Percentiles rank a stretch among this genome's conserved stretches.
These are phyloP conservation scores for Salix caprea DNA, from an alignment of 345 rosid species.

Conservation along the genomic window DNA sequence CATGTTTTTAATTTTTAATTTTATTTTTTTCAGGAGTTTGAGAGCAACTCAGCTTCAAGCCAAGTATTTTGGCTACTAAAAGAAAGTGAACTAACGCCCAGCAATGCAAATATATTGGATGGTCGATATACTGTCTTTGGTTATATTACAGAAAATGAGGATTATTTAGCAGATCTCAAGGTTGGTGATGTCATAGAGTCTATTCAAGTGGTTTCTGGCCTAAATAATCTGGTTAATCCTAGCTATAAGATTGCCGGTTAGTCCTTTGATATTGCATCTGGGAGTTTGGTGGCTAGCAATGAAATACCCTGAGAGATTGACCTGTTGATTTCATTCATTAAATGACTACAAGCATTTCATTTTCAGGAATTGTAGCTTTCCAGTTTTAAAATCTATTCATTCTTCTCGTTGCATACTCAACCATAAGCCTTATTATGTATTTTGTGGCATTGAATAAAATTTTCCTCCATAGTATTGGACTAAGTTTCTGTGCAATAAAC, in stretches of 20 bases:
- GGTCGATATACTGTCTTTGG: conserved; percentile 97
- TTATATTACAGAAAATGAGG: conserved; percentile 82
- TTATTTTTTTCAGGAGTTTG: conserved; percentile 64
- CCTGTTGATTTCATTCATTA: not conserved
- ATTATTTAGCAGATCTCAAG: conserved; percentile 84
- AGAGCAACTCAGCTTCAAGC: conserved; percentile 89
- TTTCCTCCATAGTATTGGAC: too few relatives aligned
- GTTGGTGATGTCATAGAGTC: conserved; percentile 94
- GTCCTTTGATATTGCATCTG: not conserved
- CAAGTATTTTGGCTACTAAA: conserved; percentile 93
- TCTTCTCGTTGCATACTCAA: not conserved
- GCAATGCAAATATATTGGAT: conserved; percentile 92
- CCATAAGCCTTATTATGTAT: not conserved
- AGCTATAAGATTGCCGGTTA: conserved; percentile 91
- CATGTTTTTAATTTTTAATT: not conserved
- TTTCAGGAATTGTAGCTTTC: not conserved
- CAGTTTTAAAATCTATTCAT: not conserved
- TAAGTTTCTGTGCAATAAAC: too few relatives aligned
- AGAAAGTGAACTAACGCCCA: conserved; percentile 97
- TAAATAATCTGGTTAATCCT: conserved; percentile 88
- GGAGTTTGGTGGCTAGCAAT: not conserved
- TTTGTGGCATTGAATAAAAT: too few relatives aligned
- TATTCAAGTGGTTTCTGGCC: conserved; percentile 84
- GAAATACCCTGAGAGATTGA: not conserved
- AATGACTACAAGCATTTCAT: not conserved